Conservation (phyloP, 306 rosid genomes). For the Glycine tomentella region DNA sequence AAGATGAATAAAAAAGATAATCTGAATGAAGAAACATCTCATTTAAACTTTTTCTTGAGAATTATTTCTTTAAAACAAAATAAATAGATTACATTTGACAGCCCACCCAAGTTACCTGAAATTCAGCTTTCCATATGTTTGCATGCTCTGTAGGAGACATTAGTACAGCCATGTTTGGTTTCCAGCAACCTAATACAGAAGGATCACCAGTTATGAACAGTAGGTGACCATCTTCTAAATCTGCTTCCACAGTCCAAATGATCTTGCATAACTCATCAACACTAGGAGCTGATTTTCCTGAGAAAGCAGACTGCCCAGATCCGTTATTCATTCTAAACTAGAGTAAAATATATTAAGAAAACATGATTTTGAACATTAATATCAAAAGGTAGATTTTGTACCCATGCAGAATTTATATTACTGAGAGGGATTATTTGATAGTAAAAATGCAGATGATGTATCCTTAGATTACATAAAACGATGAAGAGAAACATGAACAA, state of each 20-base stretch:
- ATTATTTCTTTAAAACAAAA: conserved; percentile 38
- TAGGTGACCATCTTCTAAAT: conserved; percentile 78
- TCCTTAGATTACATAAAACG: conserved; percentile 28
- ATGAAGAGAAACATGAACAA: conserved; percentile 14
- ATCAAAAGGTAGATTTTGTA: conserved; percentile 27
- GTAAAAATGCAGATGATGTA: conserved; percentile 16
- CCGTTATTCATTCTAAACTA: conserved; percentile 55
- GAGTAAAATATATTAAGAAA: conserved; percentile 32
- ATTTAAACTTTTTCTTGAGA: conserved; percentile 4
- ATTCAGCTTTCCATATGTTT: conserved; percentile 87
- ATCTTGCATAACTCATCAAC: conserved; percentile 67
- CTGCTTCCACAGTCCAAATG: conserved; percentile 82
- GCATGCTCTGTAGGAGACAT: conserved; percentile 77
- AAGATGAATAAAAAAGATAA: conserved; percentile 35
- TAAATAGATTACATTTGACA: conserved; percentile 22
- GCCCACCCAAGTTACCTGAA: conserved; percentile 60
- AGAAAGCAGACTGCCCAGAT: conserved; percentile 52
- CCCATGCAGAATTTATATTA: background rate
- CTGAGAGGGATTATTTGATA: conserved; percentile 30
- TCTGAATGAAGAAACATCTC: conserved; percentile 4
- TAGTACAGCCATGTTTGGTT: conserved; percentile 73
- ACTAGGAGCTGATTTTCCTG: conserved; percentile 64
- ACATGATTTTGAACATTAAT: conserved; percentile 34
- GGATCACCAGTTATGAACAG: conserved; percentile 89
- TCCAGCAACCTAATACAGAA: conserved; percentile 87